Conservation (phyloP, 2,329 filamentous ascomycete genomes). For the Orbilia javanica region DNA sequence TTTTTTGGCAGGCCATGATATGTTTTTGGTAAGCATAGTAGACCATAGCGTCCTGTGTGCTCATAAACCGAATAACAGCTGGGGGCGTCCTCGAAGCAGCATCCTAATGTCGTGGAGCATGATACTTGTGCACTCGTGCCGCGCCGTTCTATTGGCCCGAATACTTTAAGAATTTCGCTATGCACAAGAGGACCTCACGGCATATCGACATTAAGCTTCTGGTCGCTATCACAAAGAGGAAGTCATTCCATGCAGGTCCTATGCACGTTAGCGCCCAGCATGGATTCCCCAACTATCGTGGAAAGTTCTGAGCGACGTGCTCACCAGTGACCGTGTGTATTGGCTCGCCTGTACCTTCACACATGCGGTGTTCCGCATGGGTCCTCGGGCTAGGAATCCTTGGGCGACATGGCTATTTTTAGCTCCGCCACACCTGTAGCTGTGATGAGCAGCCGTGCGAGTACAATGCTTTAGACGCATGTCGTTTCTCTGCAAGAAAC, state of each 20-base stretch:
- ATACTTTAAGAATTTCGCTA: neutral
- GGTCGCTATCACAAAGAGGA: slow-evolving; percentile 5
- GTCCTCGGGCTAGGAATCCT: slow-evolving; percentile 29
- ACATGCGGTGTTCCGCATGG: slow-evolving; percentile 42
- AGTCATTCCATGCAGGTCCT: slow-evolving; percentile 53
- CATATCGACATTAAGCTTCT: slow-evolving; percentile 26
- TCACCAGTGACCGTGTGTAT: slow-evolving; percentile 17
- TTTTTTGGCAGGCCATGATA: slow-evolving; percentile 29
- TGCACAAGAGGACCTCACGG: no score
- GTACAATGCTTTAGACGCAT: neutral
- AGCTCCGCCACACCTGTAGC: slow-evolving; percentile 41
- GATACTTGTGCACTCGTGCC: slow-evolving; percentile 12
- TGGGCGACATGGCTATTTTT: slow-evolving; percentile 56
- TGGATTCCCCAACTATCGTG: slow-evolving; percentile 59
- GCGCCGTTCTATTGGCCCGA: slow-evolving; percentile 23
- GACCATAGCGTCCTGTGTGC: neutral
- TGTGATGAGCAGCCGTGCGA: slow-evolving; percentile 20
- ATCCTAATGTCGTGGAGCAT: slow-evolving; percentile 20
- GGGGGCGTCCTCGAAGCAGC: slow-evolving; percentile 13
- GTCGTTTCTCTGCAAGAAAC: slow-evolving; percentile 6
- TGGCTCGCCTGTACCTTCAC: slow-evolving; percentile 49
- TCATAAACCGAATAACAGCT: slow-evolving; percentile 9
- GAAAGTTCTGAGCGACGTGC: slow-evolving; percentile 39
- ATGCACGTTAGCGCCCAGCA: slow-evolving; percentile 58
- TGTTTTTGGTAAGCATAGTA: slow-evolving; percentile 12